Conservation (phyloP, 2,329 filamentous ascomycete genomes). For the Curvularia sp. region DNA sequence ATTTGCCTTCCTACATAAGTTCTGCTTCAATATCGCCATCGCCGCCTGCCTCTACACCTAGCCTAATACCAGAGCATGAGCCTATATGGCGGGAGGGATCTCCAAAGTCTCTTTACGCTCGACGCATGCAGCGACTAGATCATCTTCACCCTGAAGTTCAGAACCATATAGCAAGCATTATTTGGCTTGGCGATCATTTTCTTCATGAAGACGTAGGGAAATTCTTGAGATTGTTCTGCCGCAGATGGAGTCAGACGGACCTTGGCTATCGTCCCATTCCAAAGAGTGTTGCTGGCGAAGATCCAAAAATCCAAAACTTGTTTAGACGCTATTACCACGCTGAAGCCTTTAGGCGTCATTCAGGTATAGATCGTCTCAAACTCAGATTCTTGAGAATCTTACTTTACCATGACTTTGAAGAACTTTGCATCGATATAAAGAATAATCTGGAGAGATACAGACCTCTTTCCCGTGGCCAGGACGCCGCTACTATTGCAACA, state of each 20-base stretch:
- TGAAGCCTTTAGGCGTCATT: constrained; percentile 7
- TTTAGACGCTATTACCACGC: constrained; percentile 5
- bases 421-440: constrained; percentile 9
- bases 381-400: constrained; percentile 7
- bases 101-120: constrained; percentile 6
- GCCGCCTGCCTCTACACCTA: constrained; percentile 2
- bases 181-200: constrained; percentile 8
- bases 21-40: constrained; percentile 7
- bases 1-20: constrained; percentile 12
- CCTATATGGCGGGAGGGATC: constrained; percentile 8
- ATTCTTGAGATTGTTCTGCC: constrained; percentile 9
- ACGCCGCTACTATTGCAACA: constrained; percentile 3
- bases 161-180: constrained; percentile 2
- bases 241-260: constrained; percentile 7
- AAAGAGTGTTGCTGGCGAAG: neutral
- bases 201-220: constrained; percentile 2
- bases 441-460: constrained; percentile 9
- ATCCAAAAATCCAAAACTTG: constrained; percentile 8
- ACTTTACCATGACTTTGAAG: constrained; percentile 8
- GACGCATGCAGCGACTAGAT: constrained; percentile 8
- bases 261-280: constrained; percentile 2
- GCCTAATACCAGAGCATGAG: constrained; percentile 2
- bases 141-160: constrained; percentile 6
- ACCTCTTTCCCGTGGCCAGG: constrained; percentile 6
- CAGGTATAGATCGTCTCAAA: constrained; percentile 5